Evolutionary conservation across 2,329 filamentous ascomycete genomes (phyloP), one percentile per base, ranked within the genome.

Genomic region (Pseudonectria foliicola): DNA sequence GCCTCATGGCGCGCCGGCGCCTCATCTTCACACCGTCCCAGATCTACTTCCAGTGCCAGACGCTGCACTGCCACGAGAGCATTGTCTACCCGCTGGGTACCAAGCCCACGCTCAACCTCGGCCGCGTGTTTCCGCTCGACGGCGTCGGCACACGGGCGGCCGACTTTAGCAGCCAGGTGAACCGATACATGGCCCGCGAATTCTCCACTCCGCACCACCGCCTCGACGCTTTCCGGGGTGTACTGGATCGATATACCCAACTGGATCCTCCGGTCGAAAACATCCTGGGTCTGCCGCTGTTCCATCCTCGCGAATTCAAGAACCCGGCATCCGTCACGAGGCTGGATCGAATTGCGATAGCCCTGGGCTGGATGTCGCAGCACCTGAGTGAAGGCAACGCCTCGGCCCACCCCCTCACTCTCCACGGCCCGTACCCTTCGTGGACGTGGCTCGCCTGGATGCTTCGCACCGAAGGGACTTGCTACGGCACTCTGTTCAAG

Each of bases 391-490:
- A 49, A 24, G 30, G 25, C 4, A 42, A 48, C 11, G 21, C 37
- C 25, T 35, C 45, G 15, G 33, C 43, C n/a, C 45, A 53, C 27
- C 53, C 54, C 16, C 49, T 54, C 37, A 51, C 42, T 25, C 47
- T 48, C 25, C 45, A 52, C 12, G 49, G 45, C 15, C 33, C 46
- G 3, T 60, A 56, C 29, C 60, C 60, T 2, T 62, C 60, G 0
- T 63, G 60, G 60, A 59, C 57, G 4, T 63, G 60, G 60, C 53
- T 63, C 6, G 50, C 57, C 4, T 63, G 60, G 60, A 52, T 50
- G 16, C 40, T 52, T 7, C 50, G 56, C 4, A 34, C 42, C 3
- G 51, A 48, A 3, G 47, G 46, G 27, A 37, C 48, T 10, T 47
- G 42, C n/a, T 33, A 48, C 28, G 46, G 42, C n/a, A 49, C 49